Base-by-base conservation (phyloP, 169 alveolate species). In the Neospora caninum region DNA sequence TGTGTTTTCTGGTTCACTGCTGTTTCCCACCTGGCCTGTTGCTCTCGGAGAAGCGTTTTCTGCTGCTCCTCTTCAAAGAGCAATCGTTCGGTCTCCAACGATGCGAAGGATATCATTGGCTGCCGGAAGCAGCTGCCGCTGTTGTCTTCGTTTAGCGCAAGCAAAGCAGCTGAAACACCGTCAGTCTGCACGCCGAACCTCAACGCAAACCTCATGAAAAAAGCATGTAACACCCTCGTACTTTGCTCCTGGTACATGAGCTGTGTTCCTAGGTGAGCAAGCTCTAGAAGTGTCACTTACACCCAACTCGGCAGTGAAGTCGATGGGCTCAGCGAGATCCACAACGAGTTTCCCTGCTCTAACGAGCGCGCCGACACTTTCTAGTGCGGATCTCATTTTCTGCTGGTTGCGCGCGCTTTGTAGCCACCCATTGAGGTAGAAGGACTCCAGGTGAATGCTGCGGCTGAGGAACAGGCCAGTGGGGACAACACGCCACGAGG, bases 381-480 rank as follows among this genome's bases (percentile, higher is more conserved):
- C 89, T 9, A 82, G 89, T 0, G 89, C 89, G 18, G 34, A 25
- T 6, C 22, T 25, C 89, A 82, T 82, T 43, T 82, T 82, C 36
- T 82, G 53, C 64, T 45, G 91, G 27, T 84, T 84, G 29, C 45
- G n/a, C 6, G 54, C 78, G 78, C 78, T 45, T 31, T 42, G 34
- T 16, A 84, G 91, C 91, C 91, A 84, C 2, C 80, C 45, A 53
- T 42, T 53, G 36, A 84, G 91, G 45, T 49, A 84, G 78, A 84
- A 84, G 78, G 54, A 29, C 78, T 84, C 91, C 27, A 84, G 38
- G 10, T 29, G 41, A 49, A 49, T 43, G 42, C 31, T 39, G 31
- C 78, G 49, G 78, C 91, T 84, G 91, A 42, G 25, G 13, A 29
- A 42, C 27, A 38, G 88, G 88, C 31, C 4, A 80, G 49, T 13